Conservation (phyloP, 2,329 filamentous ascomycete species). For the Fusarium sp. region DNA sequence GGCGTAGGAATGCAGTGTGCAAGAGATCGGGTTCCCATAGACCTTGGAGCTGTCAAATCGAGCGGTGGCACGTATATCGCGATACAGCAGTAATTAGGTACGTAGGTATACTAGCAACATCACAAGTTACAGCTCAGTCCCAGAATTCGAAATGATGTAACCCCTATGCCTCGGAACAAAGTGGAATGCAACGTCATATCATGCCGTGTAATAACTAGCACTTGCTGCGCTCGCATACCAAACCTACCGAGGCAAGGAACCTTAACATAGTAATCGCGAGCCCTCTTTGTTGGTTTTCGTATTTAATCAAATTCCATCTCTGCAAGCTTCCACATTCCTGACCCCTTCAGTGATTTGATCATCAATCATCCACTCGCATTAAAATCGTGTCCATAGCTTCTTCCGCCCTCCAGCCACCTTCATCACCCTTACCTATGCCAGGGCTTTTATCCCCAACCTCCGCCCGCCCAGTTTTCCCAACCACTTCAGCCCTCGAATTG, state of each 20-base stretch:
- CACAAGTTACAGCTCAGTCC: not conserved
- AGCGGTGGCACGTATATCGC: not conserved
- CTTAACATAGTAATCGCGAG: not conserved
- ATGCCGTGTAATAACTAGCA: constrained; percentile 2
- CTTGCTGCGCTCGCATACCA: constrained; percentile 7
- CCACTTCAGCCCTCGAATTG: constrained; percentile 21
- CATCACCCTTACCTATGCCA: constrained; percentile 8
- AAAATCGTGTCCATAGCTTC: not conserved
- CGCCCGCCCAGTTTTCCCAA: constrained; percentile 16
- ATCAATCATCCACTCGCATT: not conserved
- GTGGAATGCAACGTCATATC: constrained; percentile 26
- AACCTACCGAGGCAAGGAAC: not conserved
- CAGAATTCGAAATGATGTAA: not conserved
- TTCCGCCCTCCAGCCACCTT: constrained; percentile 32
- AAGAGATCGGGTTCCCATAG: not conserved
- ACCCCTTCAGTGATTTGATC: constrained; percentile 3
- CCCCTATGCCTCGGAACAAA: not conserved
- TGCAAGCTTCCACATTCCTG: constrained; percentile 18
- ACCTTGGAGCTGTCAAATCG: not conserved
- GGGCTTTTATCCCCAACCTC: constrained; percentile 31
- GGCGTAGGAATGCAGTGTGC: not conserved
- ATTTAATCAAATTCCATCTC: constrained; percentile 1
- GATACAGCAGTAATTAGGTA: not conserved
- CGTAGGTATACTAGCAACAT: not conserved
- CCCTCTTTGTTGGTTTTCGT: not conserved